A percentile compares a stretch with the other conserved stretches of the same genome.
phyloP scores from a whole-genome alignment of 1,139 yeast genomes.

The Kluyveromyces marxianus region DNA sequence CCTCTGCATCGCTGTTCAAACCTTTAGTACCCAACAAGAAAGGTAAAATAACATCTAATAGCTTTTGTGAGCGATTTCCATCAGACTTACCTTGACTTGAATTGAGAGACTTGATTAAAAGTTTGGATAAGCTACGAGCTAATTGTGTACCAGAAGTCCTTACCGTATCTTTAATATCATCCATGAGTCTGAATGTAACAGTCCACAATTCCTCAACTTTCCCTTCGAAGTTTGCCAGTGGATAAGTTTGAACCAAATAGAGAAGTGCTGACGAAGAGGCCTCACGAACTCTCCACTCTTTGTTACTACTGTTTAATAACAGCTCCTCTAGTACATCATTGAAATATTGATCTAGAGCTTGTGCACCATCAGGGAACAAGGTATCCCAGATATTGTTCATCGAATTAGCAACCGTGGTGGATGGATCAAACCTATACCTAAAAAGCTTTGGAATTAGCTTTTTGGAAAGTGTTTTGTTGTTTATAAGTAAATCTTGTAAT shows the following conservation, averaged over 20 bases:
- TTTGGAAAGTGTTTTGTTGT: conserved; percentile 47
- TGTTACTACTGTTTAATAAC: conserved; percentile 61
- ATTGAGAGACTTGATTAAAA: conserved; percentile 53
- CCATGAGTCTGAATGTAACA: conserved; percentile 83
- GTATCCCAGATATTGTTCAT: conserved; percentile 89
- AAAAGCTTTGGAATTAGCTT: conserved; percentile 74
- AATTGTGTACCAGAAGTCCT: conserved; percentile 69
- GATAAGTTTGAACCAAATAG: conserved; percentile 59
- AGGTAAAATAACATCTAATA: conserved; percentile 63
- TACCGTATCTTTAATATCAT: conserved; percentile 92
- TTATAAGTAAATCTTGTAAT: conserved; percentile 52
- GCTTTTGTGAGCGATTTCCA: conserved; percentile 19
- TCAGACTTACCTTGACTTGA: conserved; percentile 15
- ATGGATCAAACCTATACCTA: conserved; percentile 83
- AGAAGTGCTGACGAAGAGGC: conserved; percentile 74
- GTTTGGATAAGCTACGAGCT: conserved; percentile 59
- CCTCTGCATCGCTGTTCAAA: conserved; percentile 77
- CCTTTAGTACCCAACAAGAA: conserved; percentile 76
- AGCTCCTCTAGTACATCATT: conserved; percentile 58
- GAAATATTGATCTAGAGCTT: conserved; percentile 48
- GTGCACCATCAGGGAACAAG: conserved; percentile 54
- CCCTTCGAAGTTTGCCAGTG: conserved; percentile 46
- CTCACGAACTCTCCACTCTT: conserved; percentile 92
- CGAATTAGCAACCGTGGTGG: conserved; percentile 60
- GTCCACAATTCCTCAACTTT: conserved; percentile 69